Evolutionary conservation across 2,329 filamentous ascomycete species (phyloP).

Genomic region (Drechslera avenae): DNA sequence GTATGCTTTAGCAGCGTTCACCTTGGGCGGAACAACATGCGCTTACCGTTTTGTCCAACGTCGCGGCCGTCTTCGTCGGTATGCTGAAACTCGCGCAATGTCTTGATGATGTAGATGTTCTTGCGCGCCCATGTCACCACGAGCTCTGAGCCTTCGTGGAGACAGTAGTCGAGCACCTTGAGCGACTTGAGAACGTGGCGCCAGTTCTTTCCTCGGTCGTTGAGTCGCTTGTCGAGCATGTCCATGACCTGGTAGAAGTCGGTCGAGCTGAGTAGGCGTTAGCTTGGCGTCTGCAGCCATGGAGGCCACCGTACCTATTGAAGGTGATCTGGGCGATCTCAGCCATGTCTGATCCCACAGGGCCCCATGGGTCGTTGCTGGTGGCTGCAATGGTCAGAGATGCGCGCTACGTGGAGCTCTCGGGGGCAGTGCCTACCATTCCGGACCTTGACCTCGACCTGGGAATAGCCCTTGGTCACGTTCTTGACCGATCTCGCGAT

Average conservation of each 20-base stretch:
- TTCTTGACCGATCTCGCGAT: slow-evolving; percentile 98
- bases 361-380: slow-evolving; percentile 98
- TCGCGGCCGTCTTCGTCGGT: slow-evolving; percentile 94
- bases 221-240: slow-evolving; percentile 97
- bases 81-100: slow-evolving; percentile 94
- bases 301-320: slow-evolving; percentile 74
- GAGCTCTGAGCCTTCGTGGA: slow-evolving; percentile 95
- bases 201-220: slow-evolving; percentile 99
- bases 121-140: slow-evolving; percentile 98
- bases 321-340: slow-evolving; percentile 98
- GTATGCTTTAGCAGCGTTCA: slow-evolving; percentile 20
- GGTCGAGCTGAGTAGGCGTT: slow-evolving; percentile 68
- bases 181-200: slow-evolving; percentile 95
- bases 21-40: background rate
- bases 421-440: slow-evolving; percentile 32
- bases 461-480: slow-evolving; percentile 98
- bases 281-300: slow-evolving; percentile 25
- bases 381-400: slow-evolving; percentile 69
- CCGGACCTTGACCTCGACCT: slow-evolving; percentile 90
- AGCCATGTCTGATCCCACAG: slow-evolving; percentile 96
- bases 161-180: slow-evolving; percentile 96
- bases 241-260: slow-evolving; percentile 99
- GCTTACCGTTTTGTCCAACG: slow-evolving; percentile 91
- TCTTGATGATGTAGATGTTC: slow-evolving; percentile 99
- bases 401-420: slow-evolving; percentile 2